Conservation (phyloP, 1,284 basidiomycete species). For the Rhodotorula sp. region DNA sequence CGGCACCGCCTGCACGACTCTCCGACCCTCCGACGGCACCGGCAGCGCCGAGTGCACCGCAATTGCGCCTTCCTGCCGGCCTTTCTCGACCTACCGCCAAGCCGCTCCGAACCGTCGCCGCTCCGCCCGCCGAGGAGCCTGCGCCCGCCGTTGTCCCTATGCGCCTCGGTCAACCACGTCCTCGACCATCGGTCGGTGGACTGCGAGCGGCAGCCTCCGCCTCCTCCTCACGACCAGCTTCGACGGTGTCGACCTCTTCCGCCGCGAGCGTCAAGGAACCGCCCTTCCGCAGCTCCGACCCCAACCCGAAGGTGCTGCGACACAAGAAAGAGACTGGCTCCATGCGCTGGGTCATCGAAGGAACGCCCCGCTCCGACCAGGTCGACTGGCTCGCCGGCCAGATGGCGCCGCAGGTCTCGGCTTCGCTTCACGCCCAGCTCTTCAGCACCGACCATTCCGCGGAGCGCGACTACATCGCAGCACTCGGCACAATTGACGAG, state of each 20-base stretch:
- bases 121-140: conserved; percentile 46
- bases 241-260: conserved; percentile 49
- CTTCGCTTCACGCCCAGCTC: conserved; percentile 71
- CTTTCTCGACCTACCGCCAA: conserved; percentile 30
- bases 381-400: conserved; percentile 74
- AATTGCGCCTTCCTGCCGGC: conserved; percentile 16
- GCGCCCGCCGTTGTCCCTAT: conserved; percentile 32
- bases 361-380: conserved; percentile 82
- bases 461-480: conserved; percentile 85
- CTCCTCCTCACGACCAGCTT: conserved; percentile 46
- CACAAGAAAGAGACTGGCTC: conserved; percentile 70
- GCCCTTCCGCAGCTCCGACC: conserved; percentile 68
- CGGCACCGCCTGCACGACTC: conserved; percentile 16
- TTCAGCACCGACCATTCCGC: conserved; percentile 97
- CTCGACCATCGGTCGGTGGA: conserved; percentile 42
- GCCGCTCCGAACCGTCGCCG: conserved; percentile 41
- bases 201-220: conserved; percentile 43
- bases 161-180: conserved; percentile 36
- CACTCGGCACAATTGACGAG: conserved; percentile 68
- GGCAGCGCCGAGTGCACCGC: conserved; percentile 15
- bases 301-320: conserved; percentile 70
- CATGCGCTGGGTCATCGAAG: conserved; percentile 56
- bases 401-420: conserved; percentile 80
- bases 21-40: conserved; percentile 25
- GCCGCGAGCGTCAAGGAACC: conserved; percentile 49